Percentiles rank a stretch among this genome's conserved stretches.
phyloP scores from a whole-genome alignment of 2,329 filamentous ascomycete species.

The Trichoderma gracile region DNA sequence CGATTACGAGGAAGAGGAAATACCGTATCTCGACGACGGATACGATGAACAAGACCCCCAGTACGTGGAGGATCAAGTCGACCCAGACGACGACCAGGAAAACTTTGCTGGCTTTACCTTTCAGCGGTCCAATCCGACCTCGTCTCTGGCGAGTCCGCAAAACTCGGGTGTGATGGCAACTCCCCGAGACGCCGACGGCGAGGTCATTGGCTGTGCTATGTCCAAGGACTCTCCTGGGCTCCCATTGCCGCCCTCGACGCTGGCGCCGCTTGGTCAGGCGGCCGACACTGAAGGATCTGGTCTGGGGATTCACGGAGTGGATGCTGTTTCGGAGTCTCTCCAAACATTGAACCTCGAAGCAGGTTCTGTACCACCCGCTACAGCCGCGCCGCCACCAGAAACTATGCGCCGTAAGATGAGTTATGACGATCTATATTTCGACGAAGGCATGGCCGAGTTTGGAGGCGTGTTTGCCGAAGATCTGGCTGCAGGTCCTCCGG shows the following conservation, averaged over 20 bases:
- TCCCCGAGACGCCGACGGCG: slow-evolving; percentile 54
- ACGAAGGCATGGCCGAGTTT: slow-evolving; percentile 59
- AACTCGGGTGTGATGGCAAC: slow-evolving; percentile 51
- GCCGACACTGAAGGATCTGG: slow-evolving; percentile 37
- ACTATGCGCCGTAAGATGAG: slow-evolving; percentile 24
- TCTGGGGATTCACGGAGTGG: slow-evolving; percentile 47
- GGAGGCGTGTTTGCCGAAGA: slow-evolving; percentile 50
- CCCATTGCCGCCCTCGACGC: slow-evolving; percentile 23
- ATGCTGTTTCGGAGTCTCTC: slow-evolving; percentile 27
- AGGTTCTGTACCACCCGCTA: neutral
- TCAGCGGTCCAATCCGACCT: slow-evolving; percentile 54
- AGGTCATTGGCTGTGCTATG: slow-evolving; percentile 58
- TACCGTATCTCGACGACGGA: slow-evolving; percentile 38
- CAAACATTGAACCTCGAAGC: slow-evolving; percentile 8
- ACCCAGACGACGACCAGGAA: slow-evolving; percentile 59
- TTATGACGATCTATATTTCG: slow-evolving; percentile 69
- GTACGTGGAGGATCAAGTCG: slow-evolving; percentile 35
- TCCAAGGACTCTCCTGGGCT: slow-evolving; percentile 48
- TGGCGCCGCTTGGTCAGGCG: slow-evolving; percentile 14
- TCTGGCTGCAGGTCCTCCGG: slow-evolving; percentile 44
- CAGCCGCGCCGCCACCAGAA: slow-evolving; percentile 26
- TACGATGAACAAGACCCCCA: slow-evolving; percentile 32
- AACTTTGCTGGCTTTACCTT: slow-evolving; percentile 63
- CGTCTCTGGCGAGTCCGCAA: slow-evolving; percentile 52
- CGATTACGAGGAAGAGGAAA: slow-evolving; percentile 48